phyloP scores from a whole-genome alignment of 352 stramenopile genomes.

The Phytophthora uliginosa region DNA sequence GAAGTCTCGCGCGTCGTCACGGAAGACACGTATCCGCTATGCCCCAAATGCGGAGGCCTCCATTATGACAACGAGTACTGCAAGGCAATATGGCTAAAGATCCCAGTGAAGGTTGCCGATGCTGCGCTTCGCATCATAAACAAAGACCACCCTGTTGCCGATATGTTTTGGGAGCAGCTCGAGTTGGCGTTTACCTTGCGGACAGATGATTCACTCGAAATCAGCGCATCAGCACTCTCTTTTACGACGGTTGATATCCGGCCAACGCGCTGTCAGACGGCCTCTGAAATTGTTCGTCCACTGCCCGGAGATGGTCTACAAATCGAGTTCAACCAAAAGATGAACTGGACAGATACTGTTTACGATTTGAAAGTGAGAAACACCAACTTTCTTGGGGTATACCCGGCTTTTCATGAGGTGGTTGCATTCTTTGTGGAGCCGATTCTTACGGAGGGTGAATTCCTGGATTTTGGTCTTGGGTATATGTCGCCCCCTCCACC shows the following conservation, averaged over 20 bases:
- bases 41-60: conserved; percentile 65
- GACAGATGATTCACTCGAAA: conserved; percentile 86
- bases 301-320: conserved; percentile 77
- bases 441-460: conserved; percentile 53
- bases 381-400: conserved; percentile 84
- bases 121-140: conserved; percentile 80
- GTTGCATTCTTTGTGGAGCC: conserved; percentile 75
- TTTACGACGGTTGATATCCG: conserved; percentile 76
- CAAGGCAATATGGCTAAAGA: conserved; percentile 83
- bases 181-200: conserved; percentile 81
- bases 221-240: conserved; percentile 66
- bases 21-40: conserved; percentile 86
- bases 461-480: conserved; percentile 68
- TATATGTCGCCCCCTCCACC: conserved; percentile 72
- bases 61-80: conserved; percentile 74
- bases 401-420: conserved; percentile 70
- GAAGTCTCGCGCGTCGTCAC: conserved; percentile 79
- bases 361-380: conserved; percentile 82
- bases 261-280: conserved; percentile 53
- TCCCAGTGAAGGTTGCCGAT: conserved; percentile 81
- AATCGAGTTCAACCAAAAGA: conserved; percentile 83
- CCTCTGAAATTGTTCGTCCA: conserved; percentile 78
- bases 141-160: conserved; percentile 60
- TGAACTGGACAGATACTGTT: conserved; percentile 78
- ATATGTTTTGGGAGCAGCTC: conserved; percentile 87